A percentile compares a stretch with the other conserved stretches of the same genome.
phyloP scores from a whole-genome alignment of 257 asterid species.

The Lycium barbarum region DNA sequence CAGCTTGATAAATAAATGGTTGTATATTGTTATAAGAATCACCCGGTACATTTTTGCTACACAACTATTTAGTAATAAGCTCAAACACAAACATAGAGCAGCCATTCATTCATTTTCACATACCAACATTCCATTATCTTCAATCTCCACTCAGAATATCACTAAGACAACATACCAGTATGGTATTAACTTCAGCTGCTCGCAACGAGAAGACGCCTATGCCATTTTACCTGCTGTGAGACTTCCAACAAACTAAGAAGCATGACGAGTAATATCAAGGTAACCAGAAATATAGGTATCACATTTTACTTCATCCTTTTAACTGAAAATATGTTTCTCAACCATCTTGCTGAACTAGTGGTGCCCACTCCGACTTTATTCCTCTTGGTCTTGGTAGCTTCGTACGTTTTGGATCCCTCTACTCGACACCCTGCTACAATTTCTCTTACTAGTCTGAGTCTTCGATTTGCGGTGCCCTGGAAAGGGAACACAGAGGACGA shows the following conservation, averaged over 20 bases:
- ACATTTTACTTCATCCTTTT: constrained; percentile 4
- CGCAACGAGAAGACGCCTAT: background rate
- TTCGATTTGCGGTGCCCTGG: constrained; percentile 70
- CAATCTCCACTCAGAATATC: background rate
- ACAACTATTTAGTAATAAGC: background rate
- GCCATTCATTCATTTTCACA: background rate
- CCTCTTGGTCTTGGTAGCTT: background rate
- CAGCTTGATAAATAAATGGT: background rate
- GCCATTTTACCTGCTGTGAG: background rate
- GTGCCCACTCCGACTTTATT: background rate
- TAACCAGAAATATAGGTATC: constrained; percentile 1
- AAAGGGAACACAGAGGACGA: constrained; percentile 34
- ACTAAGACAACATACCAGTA: background rate
- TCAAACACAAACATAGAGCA: background rate
- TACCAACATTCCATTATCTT: background rate
- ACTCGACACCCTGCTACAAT: background rate
- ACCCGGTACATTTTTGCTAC: background rate
- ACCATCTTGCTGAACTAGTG: constrained; percentile 5
- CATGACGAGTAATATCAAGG: constrained; percentile 23
- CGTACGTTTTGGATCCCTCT: background rate
- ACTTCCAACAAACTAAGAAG: constrained; percentile 21
- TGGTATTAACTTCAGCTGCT: constrained; percentile 11
- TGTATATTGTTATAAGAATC: background rate
- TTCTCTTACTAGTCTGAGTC: constrained; percentile 52
- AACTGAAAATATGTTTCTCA: background rate